Evolutionary conservation across 2,329 filamentous ascomycete species (phyloP).

Genomic region (Geosmithia flava): DNA sequence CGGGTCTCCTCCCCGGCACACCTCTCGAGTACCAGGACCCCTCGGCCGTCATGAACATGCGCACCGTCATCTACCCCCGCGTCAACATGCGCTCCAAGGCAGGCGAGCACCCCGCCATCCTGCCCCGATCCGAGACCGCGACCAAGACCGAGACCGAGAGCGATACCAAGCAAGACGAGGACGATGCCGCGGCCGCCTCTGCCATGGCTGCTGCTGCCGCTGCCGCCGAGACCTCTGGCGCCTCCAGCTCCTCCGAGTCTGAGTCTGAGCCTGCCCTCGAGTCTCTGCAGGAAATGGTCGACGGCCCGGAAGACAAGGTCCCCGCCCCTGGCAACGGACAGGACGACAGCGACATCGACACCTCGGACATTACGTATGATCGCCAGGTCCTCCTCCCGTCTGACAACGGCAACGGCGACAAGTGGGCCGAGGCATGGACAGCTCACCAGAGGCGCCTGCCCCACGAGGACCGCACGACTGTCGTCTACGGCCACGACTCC

Average conservation of each 20-base stretch:
- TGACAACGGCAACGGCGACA: constrained; percentile 38
- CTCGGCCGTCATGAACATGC: constrained; percentile 84
- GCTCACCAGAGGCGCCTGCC: constrained; percentile 26
- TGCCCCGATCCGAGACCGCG: constrained; percentile 5
- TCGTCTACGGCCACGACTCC: constrained; percentile 83
- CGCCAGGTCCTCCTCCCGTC: constrained; percentile 20
- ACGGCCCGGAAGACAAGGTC: neutral
- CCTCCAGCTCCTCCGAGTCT: neutral
- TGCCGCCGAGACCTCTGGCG: neutral
- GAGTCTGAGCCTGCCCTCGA: neutral
- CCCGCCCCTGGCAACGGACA: neutral
- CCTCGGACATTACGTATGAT: constrained; percentile 11
- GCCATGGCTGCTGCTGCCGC: too few relatives aligned
- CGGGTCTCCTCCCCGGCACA: constrained; percentile 68
- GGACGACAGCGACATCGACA: constrained; percentile 4
- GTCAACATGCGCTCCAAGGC: constrained; percentile 24
- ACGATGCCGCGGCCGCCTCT: neutral
- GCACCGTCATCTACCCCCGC: constrained; percentile 52
- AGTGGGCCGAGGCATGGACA: constrained; percentile 58
- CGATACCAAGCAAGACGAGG: too few relatives aligned
- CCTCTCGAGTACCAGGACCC: constrained; percentile 60
- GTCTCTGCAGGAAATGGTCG: neutral
- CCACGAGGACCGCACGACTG: constrained; percentile 38
- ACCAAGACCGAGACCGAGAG: constrained; percentile 8
- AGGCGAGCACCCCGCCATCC: constrained; percentile 6